These are phyloP conservation scores for Eruca vesicaria DNA, from an alignment of 441 rosid genomes.

Conservation along the genomic window DNA sequence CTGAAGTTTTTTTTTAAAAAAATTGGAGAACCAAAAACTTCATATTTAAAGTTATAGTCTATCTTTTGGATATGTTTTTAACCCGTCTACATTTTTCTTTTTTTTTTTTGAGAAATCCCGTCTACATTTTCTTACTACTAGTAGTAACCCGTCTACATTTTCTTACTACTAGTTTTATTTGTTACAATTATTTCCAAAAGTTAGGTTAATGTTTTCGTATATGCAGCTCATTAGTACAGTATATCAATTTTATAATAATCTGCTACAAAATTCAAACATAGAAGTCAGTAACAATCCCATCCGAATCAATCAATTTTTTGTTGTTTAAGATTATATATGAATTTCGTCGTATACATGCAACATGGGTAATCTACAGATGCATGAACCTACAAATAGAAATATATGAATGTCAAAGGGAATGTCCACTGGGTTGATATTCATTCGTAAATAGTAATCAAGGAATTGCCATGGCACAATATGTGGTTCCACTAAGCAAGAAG, in stretches of 20 bases:
- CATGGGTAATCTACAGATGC: background rate
- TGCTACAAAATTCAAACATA: background rate
- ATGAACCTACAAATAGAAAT: background rate
- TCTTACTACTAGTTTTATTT: background rate
- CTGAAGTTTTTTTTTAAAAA: too few relatives aligned
- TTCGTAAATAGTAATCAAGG: background rate
- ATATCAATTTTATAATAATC: background rate
- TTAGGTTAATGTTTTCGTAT: background rate
- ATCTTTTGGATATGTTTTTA: too few relatives aligned
- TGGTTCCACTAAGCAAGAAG: background rate
- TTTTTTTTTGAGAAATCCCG: too few relatives aligned
- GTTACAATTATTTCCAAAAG: background rate
- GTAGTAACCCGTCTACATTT: too few relatives aligned
- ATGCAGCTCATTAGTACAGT: background rate
- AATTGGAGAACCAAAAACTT: too few relatives aligned
- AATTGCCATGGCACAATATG: background rate
- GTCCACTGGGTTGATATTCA: background rate
- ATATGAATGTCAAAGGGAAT: background rate
- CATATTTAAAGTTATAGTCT: too few relatives aligned
- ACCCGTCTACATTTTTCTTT: too few relatives aligned
- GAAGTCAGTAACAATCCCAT: background rate
- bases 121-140: too few relatives aligned
- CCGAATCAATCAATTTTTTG: background rate
- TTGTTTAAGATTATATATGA: background rate
- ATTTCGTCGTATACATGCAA: background rate